phyloP scores from a whole-genome alignment of 2,329 filamentous ascomycete genomes.

The Aspergillus unguis region DNA sequence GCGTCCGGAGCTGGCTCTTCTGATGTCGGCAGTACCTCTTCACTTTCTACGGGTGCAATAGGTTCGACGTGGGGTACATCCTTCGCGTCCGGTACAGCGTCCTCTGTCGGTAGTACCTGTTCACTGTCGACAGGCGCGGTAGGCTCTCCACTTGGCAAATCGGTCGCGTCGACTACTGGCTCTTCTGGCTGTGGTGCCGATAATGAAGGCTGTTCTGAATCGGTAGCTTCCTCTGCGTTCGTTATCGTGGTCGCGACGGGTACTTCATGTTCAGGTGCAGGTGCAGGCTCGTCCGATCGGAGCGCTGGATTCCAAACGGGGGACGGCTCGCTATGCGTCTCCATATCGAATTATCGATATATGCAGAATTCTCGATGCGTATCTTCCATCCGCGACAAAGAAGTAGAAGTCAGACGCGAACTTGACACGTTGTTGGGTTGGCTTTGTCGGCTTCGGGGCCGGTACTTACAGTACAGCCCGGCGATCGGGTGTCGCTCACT shows the following conservation, averaged over 20 bases:
- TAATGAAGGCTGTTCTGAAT: not conserved
- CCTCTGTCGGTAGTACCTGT: too few relatives aligned
- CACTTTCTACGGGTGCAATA: not conserved
- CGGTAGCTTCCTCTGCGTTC: not conserved
- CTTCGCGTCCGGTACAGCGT: not conserved
- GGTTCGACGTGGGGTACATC: not conserved
- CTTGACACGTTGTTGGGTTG: slow-evolving; percentile 1
- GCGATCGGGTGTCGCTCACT: slow-evolving; percentile 2
- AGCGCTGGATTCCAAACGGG: slow-evolving; percentile 57
- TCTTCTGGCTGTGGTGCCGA: not conserved
- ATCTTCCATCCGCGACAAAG: slow-evolving; percentile 9
- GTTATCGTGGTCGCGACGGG: slow-evolving; percentile 9
- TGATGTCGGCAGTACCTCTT: not conserved
- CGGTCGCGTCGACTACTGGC: not conserved
- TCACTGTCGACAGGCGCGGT: not conserved
- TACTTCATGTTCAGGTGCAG: too few relatives aligned
- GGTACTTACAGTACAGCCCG: slow-evolving; percentile 4
- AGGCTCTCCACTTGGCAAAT: not conserved
- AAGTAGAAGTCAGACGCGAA: slow-evolving; percentile 9
- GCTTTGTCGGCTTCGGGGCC: not conserved
- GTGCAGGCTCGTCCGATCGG: slow-evolving; percentile 40
- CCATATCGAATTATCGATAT: slow-evolving; percentile 19
- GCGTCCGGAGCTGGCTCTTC: not conserved
- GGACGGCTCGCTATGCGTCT: slow-evolving; percentile 15
- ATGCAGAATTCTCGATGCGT: slow-evolving; percentile 4